Conservation (phyloP, 148 eudicot species). For the Rhododendron vialii region DNA sequence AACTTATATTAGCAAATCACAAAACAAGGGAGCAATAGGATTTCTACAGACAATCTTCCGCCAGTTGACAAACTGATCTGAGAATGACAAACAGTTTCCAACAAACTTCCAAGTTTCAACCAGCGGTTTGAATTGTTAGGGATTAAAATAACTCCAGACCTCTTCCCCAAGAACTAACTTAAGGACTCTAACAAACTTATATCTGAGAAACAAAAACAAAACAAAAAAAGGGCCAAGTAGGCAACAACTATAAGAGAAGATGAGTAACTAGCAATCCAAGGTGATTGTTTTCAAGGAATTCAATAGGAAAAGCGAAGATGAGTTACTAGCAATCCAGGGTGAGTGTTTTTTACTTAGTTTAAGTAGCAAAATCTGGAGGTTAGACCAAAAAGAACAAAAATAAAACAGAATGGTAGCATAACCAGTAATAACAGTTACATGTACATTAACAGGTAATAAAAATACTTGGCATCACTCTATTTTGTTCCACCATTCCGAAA, state of each 20-base stretch:
- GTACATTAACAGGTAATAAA: not conserved
- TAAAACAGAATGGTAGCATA: not conserved
- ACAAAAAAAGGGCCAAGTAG: not conserved
- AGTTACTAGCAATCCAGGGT: not conserved
- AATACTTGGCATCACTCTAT: not conserved
- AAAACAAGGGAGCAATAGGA: not conserved
- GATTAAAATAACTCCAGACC: not conserved
- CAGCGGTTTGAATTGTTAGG: not conserved
- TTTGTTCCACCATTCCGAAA: not conserved
- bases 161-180: not conserved
- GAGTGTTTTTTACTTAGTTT: not conserved
- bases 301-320: not conserved
- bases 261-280: no score
- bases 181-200: not conserved
- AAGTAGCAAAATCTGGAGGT: not conserved
- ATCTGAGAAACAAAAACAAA: not conserved
- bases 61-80: not conserved
- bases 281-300: not conserved
- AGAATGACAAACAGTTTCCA: not conserved
- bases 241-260: not conserved
- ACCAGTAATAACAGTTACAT: not conserved
- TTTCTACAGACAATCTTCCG: not conserved
- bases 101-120: not conserved
- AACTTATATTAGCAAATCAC: not conserved
- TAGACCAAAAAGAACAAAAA: not conserved